Base-by-base conservation (phyloP, 1,139 yeast genomes). In the Groenewaldozyma sp. region DNA sequence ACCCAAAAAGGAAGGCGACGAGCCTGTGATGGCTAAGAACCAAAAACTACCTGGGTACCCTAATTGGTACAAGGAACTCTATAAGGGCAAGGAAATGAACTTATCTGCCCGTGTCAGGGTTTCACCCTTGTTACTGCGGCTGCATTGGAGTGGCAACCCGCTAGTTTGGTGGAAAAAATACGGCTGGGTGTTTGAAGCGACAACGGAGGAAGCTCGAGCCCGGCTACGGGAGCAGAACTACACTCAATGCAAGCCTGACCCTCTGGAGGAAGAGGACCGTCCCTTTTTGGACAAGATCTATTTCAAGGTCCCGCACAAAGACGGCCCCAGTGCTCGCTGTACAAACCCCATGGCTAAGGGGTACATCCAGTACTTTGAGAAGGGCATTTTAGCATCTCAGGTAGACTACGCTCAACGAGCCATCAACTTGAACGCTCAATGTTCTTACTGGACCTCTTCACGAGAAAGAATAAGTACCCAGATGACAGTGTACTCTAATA, bases 151-250 rank as follows among this genome's bases (percentile, higher is more conserved):
- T 53, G 82, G 79, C 0, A 70, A 72, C 46, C 95, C 97, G 0
- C 68, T 84, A 4, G 62, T 80, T 2, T 88, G 97, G 96, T 70
- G 82, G 0, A 77, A 79, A 40, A 59, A 72, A 2, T 66, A 73
- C 48, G 98, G 99, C 0, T 93, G 97, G 96, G 82, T 94, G 51
- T 87, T 91, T 55, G n/a, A n/a, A n/a, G 68, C 76, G 44, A 87
- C 77, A 3, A 63, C 62, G 0, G 43, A 63, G 9, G 19, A 35
- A 13, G 62, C 68, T 5, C 58, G 64, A 13, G 64, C 64, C 1
- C 54, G 60, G 13, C 69, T 77, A 53, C 59, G 62, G 16, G 59
- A 59, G 0, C 76, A 74, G 48, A 81, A 80, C 48, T 84, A 82
- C 52, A 54, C 63, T 1, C 55, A 46, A 21, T 60, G 64, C 39